Conservation (phyloP, 352 stramenopile genomes). For the Blastocystis sp. region DNA sequence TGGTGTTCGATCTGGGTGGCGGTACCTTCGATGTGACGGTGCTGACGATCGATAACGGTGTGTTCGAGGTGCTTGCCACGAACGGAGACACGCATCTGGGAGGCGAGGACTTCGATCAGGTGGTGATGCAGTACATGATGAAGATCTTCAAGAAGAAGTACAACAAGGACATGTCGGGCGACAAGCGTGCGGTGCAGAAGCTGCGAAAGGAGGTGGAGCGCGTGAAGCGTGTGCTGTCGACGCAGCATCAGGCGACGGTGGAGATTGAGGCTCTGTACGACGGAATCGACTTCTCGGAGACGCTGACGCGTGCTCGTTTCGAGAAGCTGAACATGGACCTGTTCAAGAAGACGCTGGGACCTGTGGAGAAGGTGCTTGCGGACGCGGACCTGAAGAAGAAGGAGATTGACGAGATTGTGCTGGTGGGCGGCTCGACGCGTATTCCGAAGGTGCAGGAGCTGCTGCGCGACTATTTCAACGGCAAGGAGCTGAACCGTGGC, state of each 20-base stretch:
- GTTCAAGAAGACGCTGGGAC: conserved; percentile 95
- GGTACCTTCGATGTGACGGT: conserved; percentile 98
- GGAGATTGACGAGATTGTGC: conserved; percentile 93
- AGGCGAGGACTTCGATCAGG: conserved; percentile 97
- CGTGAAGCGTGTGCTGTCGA: conserved; percentile 93
- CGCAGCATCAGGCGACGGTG: conserved; percentile 80
- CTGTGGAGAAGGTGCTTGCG: conserved; percentile 85
- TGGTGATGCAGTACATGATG: conserved; percentile 98
- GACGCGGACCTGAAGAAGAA: conserved; percentile 87
- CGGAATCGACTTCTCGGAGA: conserved; percentile 87
- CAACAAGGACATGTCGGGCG: conserved; percentile 79
- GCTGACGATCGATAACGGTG: conserved; percentile 91
- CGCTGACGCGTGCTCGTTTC: conserved; percentile 85
- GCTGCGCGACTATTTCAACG: conserved; percentile 95
- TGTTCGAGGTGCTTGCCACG: conserved; percentile 96
- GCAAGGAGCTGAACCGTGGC: conserved; percentile 79
- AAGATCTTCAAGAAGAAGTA: conserved; percentile 97
- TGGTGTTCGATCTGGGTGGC: conserved; percentile 90
- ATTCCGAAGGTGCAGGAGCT: conserved; percentile 93
- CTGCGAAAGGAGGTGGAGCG: conserved; percentile 89
- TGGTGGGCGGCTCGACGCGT: conserved; percentile 92
- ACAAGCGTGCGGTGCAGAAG: conserved; percentile 91
- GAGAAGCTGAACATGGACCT: conserved; percentile 96
- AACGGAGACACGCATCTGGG: conserved; percentile 97
- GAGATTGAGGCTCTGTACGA: conserved; percentile 93